Conservation (phyloP, 257 asterid species). For the Verbena officinalis region DNA sequence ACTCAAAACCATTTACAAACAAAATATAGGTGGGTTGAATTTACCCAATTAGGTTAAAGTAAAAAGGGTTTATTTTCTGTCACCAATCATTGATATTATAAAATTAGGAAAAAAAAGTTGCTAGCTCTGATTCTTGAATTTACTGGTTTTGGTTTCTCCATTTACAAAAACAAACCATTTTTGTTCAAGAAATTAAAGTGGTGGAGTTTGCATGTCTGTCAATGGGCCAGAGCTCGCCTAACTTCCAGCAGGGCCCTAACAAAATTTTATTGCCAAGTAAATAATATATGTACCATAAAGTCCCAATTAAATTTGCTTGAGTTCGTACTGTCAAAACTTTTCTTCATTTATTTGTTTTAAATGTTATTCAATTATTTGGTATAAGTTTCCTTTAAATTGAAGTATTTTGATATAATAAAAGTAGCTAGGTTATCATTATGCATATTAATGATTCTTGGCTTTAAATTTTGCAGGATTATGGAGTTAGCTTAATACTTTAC, state of each 20-base stretch:
- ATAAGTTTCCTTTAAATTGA: no score
- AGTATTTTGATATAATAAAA: no score
- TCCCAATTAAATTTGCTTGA: constrained; percentile 7
- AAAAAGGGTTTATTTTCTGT: constrained; percentile 1
- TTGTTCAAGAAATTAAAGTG: constrained; percentile 22
- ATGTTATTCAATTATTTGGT: no score
- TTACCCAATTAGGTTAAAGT: constrained; percentile 24
- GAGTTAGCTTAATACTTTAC: constrained; percentile 53
- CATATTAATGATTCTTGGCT: background rate
- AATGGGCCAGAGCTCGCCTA: constrained; percentile 39
- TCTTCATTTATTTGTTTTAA: background rate
- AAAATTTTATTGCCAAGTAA: no score
- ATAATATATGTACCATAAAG: background rate
- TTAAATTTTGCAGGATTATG: constrained; percentile 49
- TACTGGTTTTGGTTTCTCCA: background rate
- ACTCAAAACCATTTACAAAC: background rate
- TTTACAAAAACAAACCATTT: constrained; percentile 15
- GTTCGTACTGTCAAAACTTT: constrained; percentile 13
- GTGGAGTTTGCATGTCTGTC: constrained; percentile 16
- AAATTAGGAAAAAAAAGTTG: background rate
- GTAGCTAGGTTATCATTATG: background rate
- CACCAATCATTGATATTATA: constrained; percentile 21
- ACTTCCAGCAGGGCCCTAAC: constrained; percentile 14
- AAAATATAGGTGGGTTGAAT: constrained; percentile 2
- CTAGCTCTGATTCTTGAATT: background rate